phyloP scores from a whole-genome alignment of 2,329 filamentous ascomycete species.

The Hypocrella siamensis region DNA sequence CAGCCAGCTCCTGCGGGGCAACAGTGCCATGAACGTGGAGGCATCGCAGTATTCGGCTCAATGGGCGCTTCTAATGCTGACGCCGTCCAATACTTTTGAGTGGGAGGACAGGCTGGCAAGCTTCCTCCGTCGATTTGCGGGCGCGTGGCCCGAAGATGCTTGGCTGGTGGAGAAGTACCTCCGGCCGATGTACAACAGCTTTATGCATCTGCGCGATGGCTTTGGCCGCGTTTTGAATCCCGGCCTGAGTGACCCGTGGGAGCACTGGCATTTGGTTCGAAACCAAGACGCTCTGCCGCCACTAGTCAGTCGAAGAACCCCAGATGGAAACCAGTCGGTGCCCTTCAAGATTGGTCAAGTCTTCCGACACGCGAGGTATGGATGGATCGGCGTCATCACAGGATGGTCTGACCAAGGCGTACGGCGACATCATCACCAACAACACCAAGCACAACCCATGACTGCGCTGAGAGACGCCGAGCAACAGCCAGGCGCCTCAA shows the following conservation, averaged over 20 bases:
- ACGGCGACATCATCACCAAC: conserved; percentile 11
- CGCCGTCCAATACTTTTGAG: conserved; percentile 27
- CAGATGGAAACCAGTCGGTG: conserved; percentile 9
- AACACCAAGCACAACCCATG: conserved; percentile 6
- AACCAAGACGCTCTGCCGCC: conserved; percentile 28
- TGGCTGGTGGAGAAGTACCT: conserved; percentile 52
- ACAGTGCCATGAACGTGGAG: conserved; percentile 27
- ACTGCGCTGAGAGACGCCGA: conserved; percentile 12
- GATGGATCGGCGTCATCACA: conserved; percentile 66
- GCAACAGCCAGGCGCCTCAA: conserved; percentile 11
- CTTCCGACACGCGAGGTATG: conserved; percentile 68
- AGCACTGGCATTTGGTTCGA: conserved; percentile 19
- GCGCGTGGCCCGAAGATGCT: conserved; percentile 44
- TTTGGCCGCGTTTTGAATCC: conserved; percentile 11
- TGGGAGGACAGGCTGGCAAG: conserved; percentile 48
- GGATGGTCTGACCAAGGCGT: conserved; percentile 57
- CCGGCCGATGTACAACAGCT: conserved; percentile 42
- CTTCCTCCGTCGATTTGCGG: conserved; percentile 34
- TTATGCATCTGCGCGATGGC: conserved; percentile 15
- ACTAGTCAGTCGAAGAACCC: conserved; percentile 15
- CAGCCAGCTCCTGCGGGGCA: conserved; percentile 19
- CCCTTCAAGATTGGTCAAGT: conserved; percentile 63
- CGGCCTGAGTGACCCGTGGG: conserved; percentile 14
- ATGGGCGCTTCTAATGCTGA: conserved; percentile 52
- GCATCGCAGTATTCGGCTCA: conserved; percentile 54